A percentile compares a stretch with the other conserved stretches of the same genome.
Conservation (phyloP, 2,329 filamentous ascomycete species). For the Penicillium sp. region DNA sequence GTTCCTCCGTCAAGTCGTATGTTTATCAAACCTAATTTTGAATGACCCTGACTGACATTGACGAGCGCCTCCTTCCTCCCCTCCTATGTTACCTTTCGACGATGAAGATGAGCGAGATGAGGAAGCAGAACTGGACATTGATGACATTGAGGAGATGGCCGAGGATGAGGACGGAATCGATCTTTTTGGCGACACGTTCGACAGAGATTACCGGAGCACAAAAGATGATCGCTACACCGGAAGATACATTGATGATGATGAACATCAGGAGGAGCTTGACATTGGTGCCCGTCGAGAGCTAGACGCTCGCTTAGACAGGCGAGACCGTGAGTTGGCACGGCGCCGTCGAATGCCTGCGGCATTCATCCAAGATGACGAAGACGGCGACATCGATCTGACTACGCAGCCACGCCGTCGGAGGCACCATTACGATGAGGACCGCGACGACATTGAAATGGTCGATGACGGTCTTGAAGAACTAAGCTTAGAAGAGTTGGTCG, state of each 20-base stretch:
- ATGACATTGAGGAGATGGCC: conserved; percentile 70
- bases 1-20: conserved; percentile 67
- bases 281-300: conserved; percentile 63
- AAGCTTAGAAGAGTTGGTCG: conserved; percentile 85
- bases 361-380: conserved; percentile 75
- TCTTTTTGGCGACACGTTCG: conserved; percentile 70
- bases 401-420: conserved; percentile 83
- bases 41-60: conserved; percentile 22
- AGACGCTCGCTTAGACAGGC: conserved; percentile 65
- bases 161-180: conserved; percentile 74
- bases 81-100: conserved; percentile 60
- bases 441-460: conserved; percentile 85
- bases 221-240: conserved; percentile 60
- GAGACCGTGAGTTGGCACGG: conserved; percentile 65
- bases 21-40: conserved; percentile 36
- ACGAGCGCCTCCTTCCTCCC: conserved; percentile 61
- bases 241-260: conserved; percentile 67
- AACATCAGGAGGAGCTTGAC: conserved; percentile 67
- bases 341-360: conserved; percentile 65
- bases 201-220: conserved; percentile 62
- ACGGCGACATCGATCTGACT: conserved; percentile 81
- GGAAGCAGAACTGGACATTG: conserved; percentile 67
- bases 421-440: conserved; percentile 92
- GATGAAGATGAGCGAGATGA: conserved; percentile 52
- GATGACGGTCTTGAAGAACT: conserved; percentile 95